Conservation (phyloP, 2,329 filamentous ascomycete species). For the Cladophialophora immunda region DNA sequence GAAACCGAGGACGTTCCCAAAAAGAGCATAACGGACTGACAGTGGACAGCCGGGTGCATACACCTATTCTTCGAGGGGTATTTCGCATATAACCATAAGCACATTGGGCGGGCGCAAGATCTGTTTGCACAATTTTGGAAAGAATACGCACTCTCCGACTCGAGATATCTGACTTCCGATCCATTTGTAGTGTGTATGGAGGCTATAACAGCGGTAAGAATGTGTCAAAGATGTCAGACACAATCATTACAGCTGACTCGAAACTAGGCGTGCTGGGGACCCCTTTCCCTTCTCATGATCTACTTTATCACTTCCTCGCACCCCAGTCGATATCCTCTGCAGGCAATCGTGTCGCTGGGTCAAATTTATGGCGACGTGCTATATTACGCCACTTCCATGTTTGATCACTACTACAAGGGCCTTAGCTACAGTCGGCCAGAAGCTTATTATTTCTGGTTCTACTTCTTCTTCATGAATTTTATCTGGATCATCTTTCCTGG, state of each 20-base stretch:
- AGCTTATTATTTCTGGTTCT: constrained; percentile 71
- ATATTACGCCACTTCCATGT: constrained; percentile 70
- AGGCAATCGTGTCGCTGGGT: constrained; percentile 68
- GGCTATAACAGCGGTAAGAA: constrained; percentile 81
- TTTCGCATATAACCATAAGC: constrained; percentile 74
- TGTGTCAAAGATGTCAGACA: too few relatives aligned
- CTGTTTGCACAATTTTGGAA: constrained; percentile 90
- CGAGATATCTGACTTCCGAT: constrained; percentile 84
- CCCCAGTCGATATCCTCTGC: constrained; percentile 66
- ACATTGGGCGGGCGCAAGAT: constrained; percentile 72
- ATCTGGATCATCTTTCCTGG: constrained; percentile 71
- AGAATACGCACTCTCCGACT: constrained; percentile 88
- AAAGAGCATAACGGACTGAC: constrained; percentile 29
- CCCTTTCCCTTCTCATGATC: constrained; percentile 66
- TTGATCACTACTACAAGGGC: constrained; percentile 65
- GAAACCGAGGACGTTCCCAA: constrained; percentile 42
- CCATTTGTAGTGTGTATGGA: constrained; percentile 87
- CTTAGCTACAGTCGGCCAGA: constrained; percentile 69
- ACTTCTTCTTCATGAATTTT: constrained; percentile 72
- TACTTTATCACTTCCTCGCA: constrained; percentile 62
- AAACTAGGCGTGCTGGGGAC: constrained; percentile 67
- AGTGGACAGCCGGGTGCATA: constrained; percentile 56
- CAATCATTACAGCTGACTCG: constrained; percentile 14
- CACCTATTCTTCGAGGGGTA: constrained; percentile 89
- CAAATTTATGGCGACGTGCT: constrained; percentile 71